Percentiles rank a stretch among this genome's conserved stretches.
Evolutionary conservation across 257 asterid genomes (phyloP).

Genomic region (Anisodus tanguticus): DNA sequence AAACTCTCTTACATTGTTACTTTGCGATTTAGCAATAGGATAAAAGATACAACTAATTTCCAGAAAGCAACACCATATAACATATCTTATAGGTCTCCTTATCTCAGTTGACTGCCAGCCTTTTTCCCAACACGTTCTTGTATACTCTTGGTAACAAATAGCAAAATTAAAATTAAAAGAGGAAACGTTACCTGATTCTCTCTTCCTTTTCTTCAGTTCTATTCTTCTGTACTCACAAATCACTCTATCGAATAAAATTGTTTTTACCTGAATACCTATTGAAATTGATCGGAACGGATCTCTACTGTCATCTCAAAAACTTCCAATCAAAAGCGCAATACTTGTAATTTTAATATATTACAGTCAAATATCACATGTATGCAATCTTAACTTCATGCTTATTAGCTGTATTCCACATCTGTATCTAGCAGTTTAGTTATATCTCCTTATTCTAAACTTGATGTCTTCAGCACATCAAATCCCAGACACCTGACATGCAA

Average conservation of each 20-base stretch:
- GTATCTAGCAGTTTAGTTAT: not conserved
- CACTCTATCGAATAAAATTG: no score
- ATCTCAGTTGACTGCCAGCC: not conserved
- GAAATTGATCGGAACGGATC: no score
- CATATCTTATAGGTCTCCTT: not conserved
- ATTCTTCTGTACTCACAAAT: no score
- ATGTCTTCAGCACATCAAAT: not conserved
- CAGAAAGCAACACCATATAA: not conserved
- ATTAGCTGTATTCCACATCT: constrained; percentile 7
- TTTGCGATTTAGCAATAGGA: not conserved
- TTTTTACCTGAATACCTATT: no score
- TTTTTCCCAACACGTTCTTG: not conserved
- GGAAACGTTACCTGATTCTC: no score
- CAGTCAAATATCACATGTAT: not conserved
- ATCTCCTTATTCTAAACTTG: not conserved
- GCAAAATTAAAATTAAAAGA: no score
- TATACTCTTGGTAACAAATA: not conserved
- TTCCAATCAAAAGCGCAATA: no score
- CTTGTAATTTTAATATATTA: no score
- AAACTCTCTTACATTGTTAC: not conserved
- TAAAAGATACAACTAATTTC: not conserved
- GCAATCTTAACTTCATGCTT: not conserved
- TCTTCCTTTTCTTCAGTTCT: no score
- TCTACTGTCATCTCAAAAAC: no score
- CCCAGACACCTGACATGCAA: not conserved